A percentile compares a stretch with the other conserved stretches of the same genome.
These are phyloP conservation scores for Bryum argenteum DNA, from an alignment of 225 moss, liverwort and hornwort species.

Conservation along the genomic window DNA sequence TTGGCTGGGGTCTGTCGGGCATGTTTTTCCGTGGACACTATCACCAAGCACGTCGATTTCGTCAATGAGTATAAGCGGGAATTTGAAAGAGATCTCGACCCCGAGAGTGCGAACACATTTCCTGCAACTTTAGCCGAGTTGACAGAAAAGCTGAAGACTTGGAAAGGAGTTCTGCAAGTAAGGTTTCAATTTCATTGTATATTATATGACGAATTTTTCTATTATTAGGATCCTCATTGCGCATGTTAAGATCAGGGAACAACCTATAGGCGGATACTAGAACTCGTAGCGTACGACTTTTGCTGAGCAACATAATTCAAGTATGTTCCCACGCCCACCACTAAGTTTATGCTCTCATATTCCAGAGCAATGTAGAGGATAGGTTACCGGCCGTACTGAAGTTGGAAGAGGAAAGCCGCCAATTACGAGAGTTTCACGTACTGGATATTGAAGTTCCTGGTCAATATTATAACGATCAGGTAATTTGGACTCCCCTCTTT, in stretches of 20 bases:
- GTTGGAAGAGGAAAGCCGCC: constrained; percentile 95
- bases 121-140: constrained; percentile 94
- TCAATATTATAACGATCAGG: constrained; percentile 99
- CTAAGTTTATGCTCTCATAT: constrained; percentile 26
- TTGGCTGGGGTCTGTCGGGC: constrained; percentile 97
- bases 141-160: constrained; percentile 90
- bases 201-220: constrained; percentile 1
- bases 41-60: constrained; percentile 98
- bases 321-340: constrained; percentile 1
- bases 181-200: constrained; percentile 15
- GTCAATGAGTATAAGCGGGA: constrained; percentile 98
- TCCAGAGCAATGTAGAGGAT: constrained; percentile 97
- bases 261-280: background rate
- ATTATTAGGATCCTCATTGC: constrained; percentile 2
- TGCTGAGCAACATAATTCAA: background rate
- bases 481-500: constrained; percentile 26
- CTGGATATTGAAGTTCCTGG: constrained; percentile 99
- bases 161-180: constrained; percentile 91
- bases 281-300: constrained; percentile 1
- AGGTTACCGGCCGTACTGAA: constrained; percentile 95
- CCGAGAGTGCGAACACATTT: constrained; percentile 96
- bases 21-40: constrained; percentile 96
- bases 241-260: constrained; percentile 4
- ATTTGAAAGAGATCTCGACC: constrained; percentile 97
- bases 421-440: constrained; percentile 95